Evolutionary conservation across 2,329 filamentous ascomycete species (phyloP).

Genomic region (Ophiocordyceps camponoti-saundersi): DNA sequence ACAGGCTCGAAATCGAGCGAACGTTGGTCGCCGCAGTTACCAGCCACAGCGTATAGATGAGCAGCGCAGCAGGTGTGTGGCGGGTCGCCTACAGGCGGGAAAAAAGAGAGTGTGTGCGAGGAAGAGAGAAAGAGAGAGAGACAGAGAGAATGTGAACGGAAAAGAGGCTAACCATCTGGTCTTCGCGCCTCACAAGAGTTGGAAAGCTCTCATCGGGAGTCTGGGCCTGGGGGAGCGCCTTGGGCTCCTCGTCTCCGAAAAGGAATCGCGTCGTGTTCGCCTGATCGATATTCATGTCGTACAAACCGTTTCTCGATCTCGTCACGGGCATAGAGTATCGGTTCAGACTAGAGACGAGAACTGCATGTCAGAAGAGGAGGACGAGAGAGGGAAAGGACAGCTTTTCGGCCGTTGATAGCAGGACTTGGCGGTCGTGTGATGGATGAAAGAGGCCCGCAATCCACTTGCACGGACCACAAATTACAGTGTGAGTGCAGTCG

Average conservation of each 20-base stretch:
- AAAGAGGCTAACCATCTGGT: conserved; percentile 30
- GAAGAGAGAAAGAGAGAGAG: no score
- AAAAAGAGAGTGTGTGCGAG: neutral
- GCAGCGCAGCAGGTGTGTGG: neutral
- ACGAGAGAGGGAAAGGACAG: neutral
- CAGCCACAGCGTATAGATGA: neutral
- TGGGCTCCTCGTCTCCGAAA: conserved; percentile 59
- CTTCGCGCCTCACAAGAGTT: conserved; percentile 54
- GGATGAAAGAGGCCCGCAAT: neutral
- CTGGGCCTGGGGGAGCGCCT: conserved; percentile 30
- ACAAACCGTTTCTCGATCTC: conserved; percentile 46
- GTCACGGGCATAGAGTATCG: conserved; percentile 90
- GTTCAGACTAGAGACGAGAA: conserved; percentile 43
- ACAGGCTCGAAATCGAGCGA: neutral
- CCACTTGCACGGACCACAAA: neutral
- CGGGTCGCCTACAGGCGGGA: neutral
- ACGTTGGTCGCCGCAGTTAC: neutral
- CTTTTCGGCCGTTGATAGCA: neutral
- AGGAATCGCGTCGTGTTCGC: conserved; percentile 76
- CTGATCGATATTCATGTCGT: conserved; percentile 57
- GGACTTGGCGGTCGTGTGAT: neutral
- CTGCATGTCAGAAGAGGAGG: neutral
- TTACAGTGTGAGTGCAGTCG: neutral
- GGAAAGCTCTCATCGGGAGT: conserved; percentile 75
- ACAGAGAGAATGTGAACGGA: neutral